Base-by-base conservation (phyloP, 305 asterid genomes). In the Fraxinus paxiana region DNA sequence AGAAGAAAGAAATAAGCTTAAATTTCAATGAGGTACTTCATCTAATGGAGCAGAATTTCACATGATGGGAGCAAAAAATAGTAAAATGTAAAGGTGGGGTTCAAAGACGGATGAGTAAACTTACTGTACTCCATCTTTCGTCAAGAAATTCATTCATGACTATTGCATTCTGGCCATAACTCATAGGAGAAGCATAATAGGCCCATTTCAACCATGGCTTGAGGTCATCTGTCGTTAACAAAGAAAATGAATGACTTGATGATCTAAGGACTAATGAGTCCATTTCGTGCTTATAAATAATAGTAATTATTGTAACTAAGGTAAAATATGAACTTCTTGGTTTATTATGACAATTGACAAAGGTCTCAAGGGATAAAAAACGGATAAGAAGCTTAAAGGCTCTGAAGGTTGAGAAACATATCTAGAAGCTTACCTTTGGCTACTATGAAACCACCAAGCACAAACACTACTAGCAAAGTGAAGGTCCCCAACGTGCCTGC, bases 361-460 rank as follows among this genome's bases (percentile, higher is more conserved):
- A 61, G 28, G 61, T 48, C 61, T 48, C 20, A 48, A 48, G 61
- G 22, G 61, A 48, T 48, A 5, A 48, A 48, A 48, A 48, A 48
- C 22, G 0, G 61, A 48, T 15, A 15, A 15, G 22, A 15, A 15
- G 61, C 22, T 48, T 48, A 61, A 56, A 56, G 67, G 22, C 9
- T 56, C 33, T 20, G 10, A 22, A 61, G 31, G 61, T 48, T 0
- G 33, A 61, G 0, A 6, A 61, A 22, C 28, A 78, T 22, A 6
- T 0, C n/a, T 26, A 76, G 18, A 30, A 38, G 43, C 85, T 77
- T 46, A 89, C 92, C 70, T 88, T 84, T 87, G 78, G 92, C 61
- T 54, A 90, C 87, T 48, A 90, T 79, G 76, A 87, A 90, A 33
- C 94, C 94, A 3, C 92, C 92, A 1, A 90, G 88, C 31, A 88